Base-by-base conservation (phyloP, 345 rosid genomes). In the Arabidopsis arenosa region DNA sequence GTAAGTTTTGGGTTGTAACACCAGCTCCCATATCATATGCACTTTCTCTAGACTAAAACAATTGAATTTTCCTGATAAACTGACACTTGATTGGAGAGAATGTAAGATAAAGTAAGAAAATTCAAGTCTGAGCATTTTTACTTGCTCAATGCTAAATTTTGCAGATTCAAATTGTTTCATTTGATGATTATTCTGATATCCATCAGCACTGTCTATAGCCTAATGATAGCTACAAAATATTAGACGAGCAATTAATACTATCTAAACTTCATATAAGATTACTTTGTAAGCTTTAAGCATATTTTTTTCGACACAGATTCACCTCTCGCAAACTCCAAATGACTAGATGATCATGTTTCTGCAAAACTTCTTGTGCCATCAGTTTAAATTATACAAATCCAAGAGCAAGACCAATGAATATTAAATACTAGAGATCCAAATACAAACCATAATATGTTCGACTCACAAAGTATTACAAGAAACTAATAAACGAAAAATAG, bases 201-300 rank as follows among this genome's bases (percentile, higher is more conserved):
- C 94, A 80, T 88, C 87, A 55, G 99, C 93, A 56, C 97, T 87
- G 75, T 88, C 98, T 69, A 92, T 77, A 61, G 94, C 99, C 99
- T 95, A 61, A 77, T 9, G 70, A 74, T 9, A 67, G 72, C 80
- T 9, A 44, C 45, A 75, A 61, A 65, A 36, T 58, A 43, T 79
- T 44, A 69, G 37, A 69, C 39, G 15, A 55, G 39, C 23, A 23
- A 36, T 23, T 43, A 49, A 48, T 28, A 44, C 7, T 23, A 23
- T 23, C 26, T 23, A 23, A 23, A 23, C 2, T 23, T 30, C 39
- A 62, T 41, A 36, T 33, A 8, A 68, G 33, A 45, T 54, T 45
- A 55, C 60, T 53, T 62, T 26, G 51, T 62, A 62, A 41, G 21
- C 51, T 26, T 44, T 44, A 28, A 26, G 21, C 53, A 63, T 26